Evolutionary conservation across 1,139 yeast species (phyloP), one percentile per base, ranked within the genome.

Genomic region (Debaryomyces singareniensis): DNA sequence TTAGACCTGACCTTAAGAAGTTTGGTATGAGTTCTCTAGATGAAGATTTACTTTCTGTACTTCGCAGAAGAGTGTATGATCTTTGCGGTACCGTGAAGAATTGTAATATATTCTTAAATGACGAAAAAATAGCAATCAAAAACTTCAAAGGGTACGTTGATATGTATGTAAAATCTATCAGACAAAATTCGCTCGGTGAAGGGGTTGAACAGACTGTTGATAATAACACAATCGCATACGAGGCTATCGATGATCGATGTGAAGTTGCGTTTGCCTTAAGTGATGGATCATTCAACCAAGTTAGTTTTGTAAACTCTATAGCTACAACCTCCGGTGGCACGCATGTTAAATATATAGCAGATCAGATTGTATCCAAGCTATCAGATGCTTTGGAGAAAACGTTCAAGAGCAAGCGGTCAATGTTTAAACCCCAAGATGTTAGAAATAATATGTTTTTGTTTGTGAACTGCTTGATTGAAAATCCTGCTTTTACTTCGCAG

Each of bases 241-340:
- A 86, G 53, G 73, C 76, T 21, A 59, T 87, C 30, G 65, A 64
- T 35, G 67, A 61, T 30, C 72, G 96, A 41, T 93, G 98, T 98
- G 99, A 93, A 55, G 58, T 91, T 37, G 98, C 96, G 0, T 89
- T 93, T 62, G 91, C 96, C 2, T 84, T 87, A 2, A 84, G 96
- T 29, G 96, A 89, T 47, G 93, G 93, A 4, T 40, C 49, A 7
- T 93, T 93, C 57, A 85, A 86, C 43, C 98, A 93, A 53, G 94
- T 93, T 25, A 87, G 97, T 29, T 93, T 93, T 61, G 98, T 91
- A 15, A 93, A 93, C 52, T 87, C 96, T 3, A 93, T 93, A 50
- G 98, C 98, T 0, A 93, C 99, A 0, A 91, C 98, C 0, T 66
- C 89, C 1, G 99, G 98, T 37, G 99, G 99, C 43, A 84, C 98